Percentiles rank a stretch among this genome's conserved stretches.
Evolutionary conservation across 148 eudicot genomes (phyloP).

Genomic region (Vaccinium darrowii): DNA sequence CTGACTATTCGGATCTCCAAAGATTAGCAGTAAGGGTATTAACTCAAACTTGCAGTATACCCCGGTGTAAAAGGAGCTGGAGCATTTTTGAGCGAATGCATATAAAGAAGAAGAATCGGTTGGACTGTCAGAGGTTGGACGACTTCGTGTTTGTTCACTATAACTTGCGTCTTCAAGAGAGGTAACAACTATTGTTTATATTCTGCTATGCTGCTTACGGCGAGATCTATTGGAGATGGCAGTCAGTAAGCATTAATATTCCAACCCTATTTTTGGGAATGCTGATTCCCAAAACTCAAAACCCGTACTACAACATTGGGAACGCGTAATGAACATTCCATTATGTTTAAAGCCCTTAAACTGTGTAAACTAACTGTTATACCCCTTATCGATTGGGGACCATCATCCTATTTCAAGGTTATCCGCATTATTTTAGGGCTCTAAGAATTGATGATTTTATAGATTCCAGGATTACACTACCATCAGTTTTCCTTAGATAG

Average conservation of each 20-base stretch:
- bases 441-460: not conserved
- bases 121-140: slow-evolving; percentile 19
- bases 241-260: not conserved
- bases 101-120: slow-evolving; percentile 21
- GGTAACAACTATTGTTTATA: slow-evolving; percentile 16
- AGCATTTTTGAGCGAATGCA: slow-evolving; percentile 21
- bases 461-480: too few species aligned
- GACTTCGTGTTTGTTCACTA: slow-evolving; percentile 22
- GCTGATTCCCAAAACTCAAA: not conserved
- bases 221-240: not conserved
- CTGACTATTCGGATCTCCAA: slow-evolving; percentile 22
- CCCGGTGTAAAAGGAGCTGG: slow-evolving; percentile 10
- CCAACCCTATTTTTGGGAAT: not conserved
- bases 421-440: not conserved
- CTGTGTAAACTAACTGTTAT: not conserved
- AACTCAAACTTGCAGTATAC: slow-evolving; percentile 18
- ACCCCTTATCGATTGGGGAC: not conserved
- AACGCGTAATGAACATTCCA: not conserved
- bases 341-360: not conserved
- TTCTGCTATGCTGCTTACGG: not conserved
- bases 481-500: not conserved
- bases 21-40: slow-evolving; percentile 18
- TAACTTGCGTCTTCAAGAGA: slow-evolving; percentile 18
- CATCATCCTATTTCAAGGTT: not conserved
- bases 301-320: not conserved